These are phyloP conservation scores for Mycena floridula DNA, from an alignment of 768 basidiomycete genomes.

Conservation along the genomic window DNA sequence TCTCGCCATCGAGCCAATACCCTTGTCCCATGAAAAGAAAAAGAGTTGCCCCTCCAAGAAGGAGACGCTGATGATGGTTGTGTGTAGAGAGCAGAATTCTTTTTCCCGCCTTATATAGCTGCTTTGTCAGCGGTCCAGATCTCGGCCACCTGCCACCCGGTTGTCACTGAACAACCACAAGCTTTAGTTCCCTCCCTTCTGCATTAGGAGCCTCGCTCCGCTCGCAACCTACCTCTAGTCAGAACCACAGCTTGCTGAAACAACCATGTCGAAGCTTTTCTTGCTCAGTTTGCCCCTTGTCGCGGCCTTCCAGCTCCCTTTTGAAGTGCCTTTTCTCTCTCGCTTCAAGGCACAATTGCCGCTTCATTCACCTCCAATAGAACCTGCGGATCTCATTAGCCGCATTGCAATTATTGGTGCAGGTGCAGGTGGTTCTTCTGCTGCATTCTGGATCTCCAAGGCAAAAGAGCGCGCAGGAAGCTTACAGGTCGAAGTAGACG, in stretches of 20 bases:
- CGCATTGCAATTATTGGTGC: constrained; percentile 82
- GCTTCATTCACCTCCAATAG: constrained; percentile 9
- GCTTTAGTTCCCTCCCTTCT: too few relatives aligned
- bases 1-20: constrained; percentile 46
- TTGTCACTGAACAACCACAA: too few relatives aligned
- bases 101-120: too few relatives aligned
- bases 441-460: constrained; percentile 79
- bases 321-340: constrained; percentile 53
- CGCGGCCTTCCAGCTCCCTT: constrained; percentile 43
- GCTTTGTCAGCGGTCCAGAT: too few relatives aligned
- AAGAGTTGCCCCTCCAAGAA: constrained; percentile 67
- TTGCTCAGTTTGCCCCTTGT: too few relatives aligned
- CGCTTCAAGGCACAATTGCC: constrained; percentile 33
- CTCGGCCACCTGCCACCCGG: too few relatives aligned
- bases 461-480: constrained; percentile 62
- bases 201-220: too few relatives aligned
- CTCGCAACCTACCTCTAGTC: too few relatives aligned
- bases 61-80: too few relatives aligned
- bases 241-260: too few relatives aligned
- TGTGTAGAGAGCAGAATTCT: too few relatives aligned
- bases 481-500: constrained; percentile 70
- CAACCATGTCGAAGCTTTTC: too few relatives aligned
- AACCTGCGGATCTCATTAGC: constrained; percentile 25
- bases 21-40: constrained; percentile 37
- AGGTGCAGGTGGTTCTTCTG: constrained; percentile 81